Base-by-base conservation (phyloP, 1,284 basidiomycete species). In the Microbotryum scabiosae region DNA sequence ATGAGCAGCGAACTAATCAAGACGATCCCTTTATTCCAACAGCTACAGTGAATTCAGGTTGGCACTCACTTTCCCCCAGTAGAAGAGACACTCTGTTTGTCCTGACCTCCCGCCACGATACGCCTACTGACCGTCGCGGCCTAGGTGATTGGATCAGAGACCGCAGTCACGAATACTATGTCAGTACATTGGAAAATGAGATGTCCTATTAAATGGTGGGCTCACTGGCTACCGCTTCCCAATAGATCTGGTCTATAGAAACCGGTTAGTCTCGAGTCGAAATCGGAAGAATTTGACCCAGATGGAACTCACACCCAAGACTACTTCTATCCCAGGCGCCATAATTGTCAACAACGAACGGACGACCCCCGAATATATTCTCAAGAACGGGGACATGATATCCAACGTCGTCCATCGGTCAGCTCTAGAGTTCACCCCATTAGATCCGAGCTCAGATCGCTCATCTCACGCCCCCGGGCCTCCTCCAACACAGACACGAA, bases 271-370 rank as follows among this genome's bases (percentile, higher is more conserved):
- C 8, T 30, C 41, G 25, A 16, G 32, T 3, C 18, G 48, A 20
- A n/a, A 12, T 10, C 56, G 21, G 49, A 44, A 47, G 51, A 48
- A 53, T 54, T 36, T 23, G 63, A 69, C 49, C 64, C 56, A 25
- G 21, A 53, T 10, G 43, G 49, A 30, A 21, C 30, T 41, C 12
- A 41, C 36, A 56, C 49, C 45, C 59, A 5, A 48, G 21, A 53
- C 30, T 65, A 20, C 25, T 43, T 36, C 49, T 21, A 9, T 92
- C 72, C 88, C 88, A n/a, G 94, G 94, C 3, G 88, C 96, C 23
- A 96, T 91, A 14, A 90, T 88, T 7, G 83, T 99, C 62, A 97
- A 98, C 72, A 92, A 91, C 20, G 82, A 85, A 57, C 78, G 84
- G 18, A 91, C 91, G 4, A 82, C 79, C 49, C 86, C 90, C 4